phyloP scores from a whole-genome alignment of 2,329 filamentous ascomycete species.

The Scorias spongiosa region DNA sequence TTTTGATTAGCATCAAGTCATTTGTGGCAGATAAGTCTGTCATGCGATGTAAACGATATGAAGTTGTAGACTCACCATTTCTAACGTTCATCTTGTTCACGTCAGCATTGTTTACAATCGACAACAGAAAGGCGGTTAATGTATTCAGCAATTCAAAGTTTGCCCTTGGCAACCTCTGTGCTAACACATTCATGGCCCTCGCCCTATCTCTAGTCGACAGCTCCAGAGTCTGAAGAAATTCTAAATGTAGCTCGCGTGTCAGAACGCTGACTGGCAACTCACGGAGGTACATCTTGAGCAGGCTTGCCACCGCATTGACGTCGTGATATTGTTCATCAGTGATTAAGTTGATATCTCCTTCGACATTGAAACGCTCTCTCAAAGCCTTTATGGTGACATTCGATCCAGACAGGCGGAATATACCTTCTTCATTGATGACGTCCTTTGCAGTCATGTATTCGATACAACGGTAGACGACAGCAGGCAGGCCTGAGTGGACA shows the following conservation, averaged over 20 bases:
- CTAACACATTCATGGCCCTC: conserved; percentile 57
- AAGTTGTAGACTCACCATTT: conserved; percentile 39
- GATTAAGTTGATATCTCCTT: conserved; percentile 80
- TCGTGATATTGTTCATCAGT: conserved; percentile 73
- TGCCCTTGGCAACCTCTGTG: conserved; percentile 61
- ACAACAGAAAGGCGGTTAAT: conserved; percentile 74
- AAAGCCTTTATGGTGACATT: conserved; percentile 86
- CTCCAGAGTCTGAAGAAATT: conserved; percentile 61
- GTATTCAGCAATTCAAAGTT: conserved; percentile 75
- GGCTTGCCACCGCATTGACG: conserved; percentile 85
- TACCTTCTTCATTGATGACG: conserved; percentile 76
- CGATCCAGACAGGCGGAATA: conserved; percentile 93
- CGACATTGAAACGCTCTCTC: conserved; percentile 81
- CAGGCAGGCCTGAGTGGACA: conserved; percentile 61
- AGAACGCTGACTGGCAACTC: conserved; percentile 85
- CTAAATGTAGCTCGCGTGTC: conserved; percentile 75
- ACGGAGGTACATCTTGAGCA: conserved; percentile 85
- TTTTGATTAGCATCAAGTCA: background rate
- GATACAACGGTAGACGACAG: conserved; percentile 88
- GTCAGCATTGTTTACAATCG: conserved; percentile 78
- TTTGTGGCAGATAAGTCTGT: background rate
- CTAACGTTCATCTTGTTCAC: conserved; percentile 97
- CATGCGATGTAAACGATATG: conserved; percentile 19
- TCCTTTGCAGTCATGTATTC: conserved; percentile 78
- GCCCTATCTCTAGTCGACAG: conserved; percentile 69